These are phyloP conservation scores for Selaginella tamariscina DNA, from an alignment of 75 land plant species.

Conservation along the genomic window DNA sequence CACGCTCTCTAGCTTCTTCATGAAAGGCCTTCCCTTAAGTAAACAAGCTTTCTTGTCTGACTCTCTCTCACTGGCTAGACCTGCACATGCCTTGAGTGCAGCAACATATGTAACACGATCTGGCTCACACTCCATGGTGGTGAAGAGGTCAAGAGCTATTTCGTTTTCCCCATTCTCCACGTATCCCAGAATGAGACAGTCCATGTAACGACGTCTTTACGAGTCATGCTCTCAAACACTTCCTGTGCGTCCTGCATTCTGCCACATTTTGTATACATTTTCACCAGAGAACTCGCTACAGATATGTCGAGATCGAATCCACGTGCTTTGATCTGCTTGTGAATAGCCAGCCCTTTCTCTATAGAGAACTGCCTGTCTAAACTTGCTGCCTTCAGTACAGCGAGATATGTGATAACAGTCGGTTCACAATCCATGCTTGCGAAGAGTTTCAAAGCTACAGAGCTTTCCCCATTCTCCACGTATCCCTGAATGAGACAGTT, in stretches of 20 bases:
- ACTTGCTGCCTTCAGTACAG: neutral
- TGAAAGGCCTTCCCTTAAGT: too few relatives aligned
- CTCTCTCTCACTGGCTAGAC: too few relatives aligned
- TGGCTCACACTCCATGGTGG: neutral
- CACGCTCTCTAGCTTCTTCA: too few relatives aligned
- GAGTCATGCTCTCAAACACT: conserved; percentile 3
- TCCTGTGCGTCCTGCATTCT: neutral
- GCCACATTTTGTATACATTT: conserved; percentile 13
- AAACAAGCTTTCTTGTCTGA: too few relatives aligned
- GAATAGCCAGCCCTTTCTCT: conserved; percentile 3
- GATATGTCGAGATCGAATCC: neutral
- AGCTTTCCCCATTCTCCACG: neutral
- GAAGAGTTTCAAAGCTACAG: neutral
- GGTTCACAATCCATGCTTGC: neutral
- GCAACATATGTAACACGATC: neutral
- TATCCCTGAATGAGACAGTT: neutral
- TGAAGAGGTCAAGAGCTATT: neutral
- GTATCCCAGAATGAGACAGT: neutral
- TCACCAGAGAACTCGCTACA: neutral
- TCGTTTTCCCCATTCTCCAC: neutral
- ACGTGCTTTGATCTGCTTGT: neutral
- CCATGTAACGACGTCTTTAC: neutral
- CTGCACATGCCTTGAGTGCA: neutral
- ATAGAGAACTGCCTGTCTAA: neutral
- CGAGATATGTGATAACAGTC: neutral